Evolutionary conservation across 2,329 filamentous ascomycete genomes (phyloP).

Genomic region (Dothideomycetes sp.): DNA sequence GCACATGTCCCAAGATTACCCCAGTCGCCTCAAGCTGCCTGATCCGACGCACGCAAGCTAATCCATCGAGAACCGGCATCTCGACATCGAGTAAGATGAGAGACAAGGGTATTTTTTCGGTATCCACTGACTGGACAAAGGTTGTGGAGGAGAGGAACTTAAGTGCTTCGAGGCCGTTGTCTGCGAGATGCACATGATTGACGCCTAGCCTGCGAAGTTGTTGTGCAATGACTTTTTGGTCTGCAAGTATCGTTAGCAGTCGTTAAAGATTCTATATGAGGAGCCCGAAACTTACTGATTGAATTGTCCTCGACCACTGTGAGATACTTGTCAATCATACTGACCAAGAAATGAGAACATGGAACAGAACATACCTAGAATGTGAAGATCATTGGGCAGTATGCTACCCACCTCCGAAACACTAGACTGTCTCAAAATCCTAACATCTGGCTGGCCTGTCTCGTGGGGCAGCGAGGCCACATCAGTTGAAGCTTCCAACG

Average conservation of each 20-base stretch:
- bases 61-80: slow-evolving; percentile 77
- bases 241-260: too few species aligned
- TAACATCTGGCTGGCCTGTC: not conserved
- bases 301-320: slow-evolving; percentile 30
- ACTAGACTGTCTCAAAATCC: not conserved
- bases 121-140: not conserved
- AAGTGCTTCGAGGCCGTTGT: slow-evolving; percentile 31
- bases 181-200: slow-evolving; percentile 27
- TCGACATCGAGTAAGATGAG: slow-evolving; percentile 72
- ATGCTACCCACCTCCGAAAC: not conserved
- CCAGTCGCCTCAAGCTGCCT: slow-evolving; percentile 57
- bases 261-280: too few species aligned
- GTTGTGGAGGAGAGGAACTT: slow-evolving; percentile 24
- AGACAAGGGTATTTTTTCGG: slow-evolving; percentile 15
- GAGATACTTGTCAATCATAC: too few species aligned
- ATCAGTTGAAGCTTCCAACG: not conserved
- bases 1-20: slow-evolving; percentile 55
- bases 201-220: slow-evolving; percentile 30
- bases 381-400: not conserved
- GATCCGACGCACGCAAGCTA: slow-evolving; percentile 61
- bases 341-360: too few species aligned
- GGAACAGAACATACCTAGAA: too few species aligned
- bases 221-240: slow-evolving; percentile 30
- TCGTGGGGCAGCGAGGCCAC: not conserved
- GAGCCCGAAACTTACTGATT: too few species aligned